Conservation (phyloP, 345 rosid species). For the Syzygium oleosum region DNA sequence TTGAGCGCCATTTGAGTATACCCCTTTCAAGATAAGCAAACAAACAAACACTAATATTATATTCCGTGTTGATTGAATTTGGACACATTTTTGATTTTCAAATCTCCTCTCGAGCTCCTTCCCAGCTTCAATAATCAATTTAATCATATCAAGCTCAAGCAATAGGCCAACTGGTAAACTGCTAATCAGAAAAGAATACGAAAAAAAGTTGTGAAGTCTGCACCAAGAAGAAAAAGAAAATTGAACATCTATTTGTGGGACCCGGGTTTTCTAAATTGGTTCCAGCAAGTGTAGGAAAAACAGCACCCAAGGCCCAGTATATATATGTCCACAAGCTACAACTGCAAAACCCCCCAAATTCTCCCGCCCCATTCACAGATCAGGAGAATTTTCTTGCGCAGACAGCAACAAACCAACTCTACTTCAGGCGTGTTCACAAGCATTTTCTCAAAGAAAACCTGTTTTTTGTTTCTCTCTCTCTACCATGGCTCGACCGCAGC, state of each 20-base stretch:
- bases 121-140: constrained; percentile 2
- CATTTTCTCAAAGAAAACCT: constrained; percentile 15
- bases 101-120: background rate
- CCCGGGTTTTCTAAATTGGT: background rate
- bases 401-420: background rate
- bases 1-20: background rate
- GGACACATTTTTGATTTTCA: background rate
- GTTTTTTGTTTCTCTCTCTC: background rate
- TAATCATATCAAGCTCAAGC: constrained; percentile 12
- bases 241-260: background rate
- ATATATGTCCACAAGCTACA: constrained; percentile 17
- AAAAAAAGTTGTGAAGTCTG: background rate
- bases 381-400: background rate
- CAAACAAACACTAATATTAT: background rate
- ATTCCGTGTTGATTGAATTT: background rate
- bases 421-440: constrained; percentile 25
- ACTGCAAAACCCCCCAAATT: constrained; percentile 48
- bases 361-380: constrained; percentile 19
- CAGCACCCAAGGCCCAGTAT: background rate
- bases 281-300: background rate
- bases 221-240: background rate
- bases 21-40: constrained; percentile 8
- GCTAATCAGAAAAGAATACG: background rate
- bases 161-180: constrained; percentile 37
- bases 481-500: constrained; percentile 88